Evolutionary conservation across 1,284 basidiomycete species (phyloP).

Genomic region (Ganoderma multipileum): DNA sequence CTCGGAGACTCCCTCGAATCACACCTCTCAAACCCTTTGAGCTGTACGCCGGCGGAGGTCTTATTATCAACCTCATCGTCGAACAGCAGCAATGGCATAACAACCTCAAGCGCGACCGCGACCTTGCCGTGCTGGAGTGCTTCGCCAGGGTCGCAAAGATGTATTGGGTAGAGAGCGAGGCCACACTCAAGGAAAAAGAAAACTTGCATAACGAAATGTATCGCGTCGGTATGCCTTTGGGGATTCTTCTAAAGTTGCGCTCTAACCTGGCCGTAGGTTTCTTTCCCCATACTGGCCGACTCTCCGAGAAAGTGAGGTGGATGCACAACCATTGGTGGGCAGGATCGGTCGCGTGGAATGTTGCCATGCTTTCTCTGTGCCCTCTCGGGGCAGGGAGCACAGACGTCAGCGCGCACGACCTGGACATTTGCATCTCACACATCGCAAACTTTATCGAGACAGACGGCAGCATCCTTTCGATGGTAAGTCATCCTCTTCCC

Average conservation of each 20-base stretch:
- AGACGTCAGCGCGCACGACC: not conserved
- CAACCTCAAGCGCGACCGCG: not conserved
- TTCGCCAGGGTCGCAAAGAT: not conserved
- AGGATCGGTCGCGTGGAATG: not conserved
- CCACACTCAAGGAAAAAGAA: not conserved
- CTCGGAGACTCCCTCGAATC: not conserved
- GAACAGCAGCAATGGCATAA: not conserved
- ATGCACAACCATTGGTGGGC: not conserved
- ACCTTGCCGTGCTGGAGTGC: not conserved
- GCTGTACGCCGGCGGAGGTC: not conserved
- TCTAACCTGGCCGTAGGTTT: not conserved
- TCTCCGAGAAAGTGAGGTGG: not conserved
- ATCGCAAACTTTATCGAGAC: not conserved
- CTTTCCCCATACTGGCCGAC: not conserved
- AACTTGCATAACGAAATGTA: not conserved
- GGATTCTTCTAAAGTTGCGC: too few relatives aligned
- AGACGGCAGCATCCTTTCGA: not conserved
- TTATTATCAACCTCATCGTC: not conserved
- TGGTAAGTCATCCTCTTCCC: not conserved
- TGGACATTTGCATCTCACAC: not conserved
- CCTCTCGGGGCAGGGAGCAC: not conserved
- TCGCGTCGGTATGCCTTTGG: not conserved
- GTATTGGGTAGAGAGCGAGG: not conserved
- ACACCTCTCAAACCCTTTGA: not conserved
- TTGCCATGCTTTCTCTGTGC: not conserved